Base-by-base conservation (phyloP, 495 filamentous ascomycete genomes). In the Poronia punctata region DNA sequence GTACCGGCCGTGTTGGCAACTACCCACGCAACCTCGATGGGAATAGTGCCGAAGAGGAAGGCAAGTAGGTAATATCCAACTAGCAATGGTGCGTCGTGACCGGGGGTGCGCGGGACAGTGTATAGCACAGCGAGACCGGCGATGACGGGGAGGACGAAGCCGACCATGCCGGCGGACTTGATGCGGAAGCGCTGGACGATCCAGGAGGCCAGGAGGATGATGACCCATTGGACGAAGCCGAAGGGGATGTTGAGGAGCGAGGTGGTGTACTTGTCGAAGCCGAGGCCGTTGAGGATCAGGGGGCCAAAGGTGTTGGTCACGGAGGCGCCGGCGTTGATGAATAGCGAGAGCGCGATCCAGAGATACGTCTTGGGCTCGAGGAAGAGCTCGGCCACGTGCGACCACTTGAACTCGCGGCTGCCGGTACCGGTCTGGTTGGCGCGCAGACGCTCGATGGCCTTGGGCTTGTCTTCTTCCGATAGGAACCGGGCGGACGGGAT, bases 191-290 rank as follows among this genome's bases (percentile, higher is more conserved):
- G 70, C 32, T 73, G 65, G 0, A 72, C 75, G 3, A 71, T 56
- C 43, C 58, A 78, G 0, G 76, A 76, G 2, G 75, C 68, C 11
- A 70, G 45, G 0, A 84, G 49, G n/a, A 78, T 78, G 40, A 71
- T 68, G 12, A 65, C 25, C 28, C 78, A 73, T 40, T 71, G 72
- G 29, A 84, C 62, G 2, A 70, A 61, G 1, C 80, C 80, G 17
- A 75, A 78, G 0, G 80, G 78, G 44, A 72, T 83, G 40, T 82
- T 83, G 4, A 84, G 68, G 5, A 83, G 71, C 10, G 78, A 76
- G 0, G 78, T 76, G 4, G 25, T 65, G 59, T 74, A 75, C 22
- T 72, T 70, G 49, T 77, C 70, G 35, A 74, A 79, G 4, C 74
- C 74, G 0, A 82, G 57, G 0, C 78, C 77, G n/a, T 51, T 59